A percentile compares a stretch with the other conserved stretches of the same genome.
Evolutionary conservation across 1,139 yeast species (phyloP).

Genomic region (Suhomyces coccinellae): DNA sequence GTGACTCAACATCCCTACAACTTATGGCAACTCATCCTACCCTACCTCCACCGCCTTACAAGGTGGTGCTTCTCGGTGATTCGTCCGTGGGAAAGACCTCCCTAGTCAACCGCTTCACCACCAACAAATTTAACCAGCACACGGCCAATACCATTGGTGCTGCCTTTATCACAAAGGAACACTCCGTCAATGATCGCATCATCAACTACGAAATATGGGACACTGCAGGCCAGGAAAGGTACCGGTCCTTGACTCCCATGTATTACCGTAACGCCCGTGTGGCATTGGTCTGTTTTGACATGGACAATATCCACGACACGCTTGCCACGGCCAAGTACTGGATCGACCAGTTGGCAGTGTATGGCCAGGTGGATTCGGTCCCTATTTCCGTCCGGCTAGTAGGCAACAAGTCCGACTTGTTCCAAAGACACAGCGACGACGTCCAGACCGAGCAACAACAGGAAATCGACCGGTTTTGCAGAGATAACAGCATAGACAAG

Average conservation of each 20-base stretch:
- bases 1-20: neutral
- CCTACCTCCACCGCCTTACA: conserved; percentile 29
- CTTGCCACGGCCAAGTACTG: conserved; percentile 45
- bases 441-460: neutral
- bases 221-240: conserved; percentile 53
- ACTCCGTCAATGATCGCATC: conserved; percentile 25
- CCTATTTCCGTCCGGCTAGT: conserved; percentile 19
- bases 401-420: conserved; percentile 18
- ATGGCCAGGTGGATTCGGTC: conserved; percentile 21
- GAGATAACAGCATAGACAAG: conserved; percentile 5
- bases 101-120: conserved; percentile 44
- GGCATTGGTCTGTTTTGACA: conserved; percentile 39
- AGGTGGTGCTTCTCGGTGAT: conserved; percentile 47
- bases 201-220: conserved; percentile 52
- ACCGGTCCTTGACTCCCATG: conserved; percentile 50
- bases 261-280: conserved; percentile 45
- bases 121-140: conserved; percentile 36
- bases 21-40: conserved; percentile 1
- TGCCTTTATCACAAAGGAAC: conserved; percentile 45
- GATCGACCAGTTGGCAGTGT: conserved; percentile 42
- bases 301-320: conserved; percentile 33
- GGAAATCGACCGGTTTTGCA: conserved; percentile 12
- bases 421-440: neutral
- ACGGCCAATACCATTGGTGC: conserved; percentile 52
- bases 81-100: conserved; percentile 52